phyloP scores from a whole-genome alignment of 2,329 filamentous ascomycete genomes.

The Clonostachys chloroleuca region DNA sequence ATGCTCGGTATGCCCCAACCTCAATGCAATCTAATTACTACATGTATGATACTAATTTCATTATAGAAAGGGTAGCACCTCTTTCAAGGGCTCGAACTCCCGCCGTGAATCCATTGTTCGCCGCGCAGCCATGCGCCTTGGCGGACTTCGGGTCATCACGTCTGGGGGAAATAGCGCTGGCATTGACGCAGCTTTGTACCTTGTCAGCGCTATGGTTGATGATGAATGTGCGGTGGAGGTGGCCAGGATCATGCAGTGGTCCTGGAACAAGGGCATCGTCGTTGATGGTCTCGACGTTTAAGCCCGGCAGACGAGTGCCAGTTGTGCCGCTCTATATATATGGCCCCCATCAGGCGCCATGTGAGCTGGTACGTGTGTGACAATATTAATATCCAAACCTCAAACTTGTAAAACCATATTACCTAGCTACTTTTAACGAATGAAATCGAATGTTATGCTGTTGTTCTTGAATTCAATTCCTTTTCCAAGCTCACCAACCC shows the following conservation, averaged over 20 bases:
- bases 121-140: slow-evolving; percentile 70
- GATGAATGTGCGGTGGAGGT: slow-evolving; percentile 74
- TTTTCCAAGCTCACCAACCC: too few relatives aligned
- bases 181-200: slow-evolving; percentile 78
- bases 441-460: too few relatives aligned
- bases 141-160: slow-evolving; percentile 71
- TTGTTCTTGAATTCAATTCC: too few relatives aligned
- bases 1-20: slow-evolving; percentile 43
- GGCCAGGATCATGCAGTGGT: slow-evolving; percentile 72
- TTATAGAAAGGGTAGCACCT: slow-evolving; percentile 75
- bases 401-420: too few relatives aligned
- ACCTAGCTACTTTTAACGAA: too few relatives aligned
- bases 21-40: slow-evolving; percentile 7
- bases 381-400: not conserved
- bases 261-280: slow-evolving; percentile 81
- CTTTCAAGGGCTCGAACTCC: slow-evolving; percentile 68
- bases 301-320: slow-evolving; percentile 5
- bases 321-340: not conserved
- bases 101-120: slow-evolving; percentile 78
- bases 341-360: not conserved
- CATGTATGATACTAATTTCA: slow-evolving; percentile 9
- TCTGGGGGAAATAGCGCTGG: slow-evolving; percentile 75
- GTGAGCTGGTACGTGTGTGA: not conserved
- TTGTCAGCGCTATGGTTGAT: slow-evolving; percentile 78
- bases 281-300: slow-evolving; percentile 84